phyloP scores from a whole-genome alignment of 805 yeast species.

The Saturnispora mendoncae region DNA sequence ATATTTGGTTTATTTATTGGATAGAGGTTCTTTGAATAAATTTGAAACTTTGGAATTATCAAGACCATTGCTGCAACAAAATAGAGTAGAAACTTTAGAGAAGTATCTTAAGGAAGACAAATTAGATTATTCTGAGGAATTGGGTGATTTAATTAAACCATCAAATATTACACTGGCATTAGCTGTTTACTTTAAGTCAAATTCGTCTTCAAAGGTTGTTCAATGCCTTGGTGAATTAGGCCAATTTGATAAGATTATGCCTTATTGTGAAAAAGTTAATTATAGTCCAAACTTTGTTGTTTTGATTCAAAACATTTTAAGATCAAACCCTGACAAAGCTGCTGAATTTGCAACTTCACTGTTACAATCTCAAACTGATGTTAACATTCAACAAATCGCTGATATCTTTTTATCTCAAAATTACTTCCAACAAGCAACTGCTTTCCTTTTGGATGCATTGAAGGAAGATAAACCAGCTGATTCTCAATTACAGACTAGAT shows the following conservation, averaged over 20 bases:
- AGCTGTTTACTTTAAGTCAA: slow-evolving; percentile 81
- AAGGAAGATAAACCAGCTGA: slow-evolving; percentile 91
- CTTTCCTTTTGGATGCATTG: slow-evolving; percentile 88
- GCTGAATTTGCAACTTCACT: slow-evolving; percentile 92
- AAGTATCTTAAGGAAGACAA: slow-evolving; percentile 96
- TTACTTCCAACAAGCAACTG: slow-evolving; percentile 95
- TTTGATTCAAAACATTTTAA: slow-evolving; percentile 79
- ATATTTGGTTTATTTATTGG: slow-evolving; percentile 84
- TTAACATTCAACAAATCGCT: slow-evolving; percentile 79
- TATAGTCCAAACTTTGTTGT: slow-evolving; percentile 87
- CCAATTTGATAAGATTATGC: slow-evolving; percentile 90
- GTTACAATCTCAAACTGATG: slow-evolving; percentile 49
- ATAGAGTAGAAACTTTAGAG: slow-evolving; percentile 85
- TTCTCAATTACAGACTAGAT: slow-evolving; percentile 91
- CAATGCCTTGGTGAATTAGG: slow-evolving; percentile 90
- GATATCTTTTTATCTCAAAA: slow-evolving; percentile 94
- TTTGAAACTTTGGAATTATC: slow-evolving; percentile 93
- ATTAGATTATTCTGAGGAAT: slow-evolving; percentile 88
- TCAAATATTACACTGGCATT: slow-evolving; percentile 78
- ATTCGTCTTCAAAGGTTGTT: slow-evolving; percentile 81
- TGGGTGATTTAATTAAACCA: slow-evolving; percentile 92
- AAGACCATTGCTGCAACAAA: slow-evolving; percentile 90
- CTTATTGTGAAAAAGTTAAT: slow-evolving; percentile 83
- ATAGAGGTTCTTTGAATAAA: slow-evolving; percentile 86
- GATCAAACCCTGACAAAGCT: slow-evolving; percentile 96